These are phyloP conservation scores for Ogataea paraovalis DNA, from an alignment of 805 yeast genomes.

Conservation along the genomic window DNA sequence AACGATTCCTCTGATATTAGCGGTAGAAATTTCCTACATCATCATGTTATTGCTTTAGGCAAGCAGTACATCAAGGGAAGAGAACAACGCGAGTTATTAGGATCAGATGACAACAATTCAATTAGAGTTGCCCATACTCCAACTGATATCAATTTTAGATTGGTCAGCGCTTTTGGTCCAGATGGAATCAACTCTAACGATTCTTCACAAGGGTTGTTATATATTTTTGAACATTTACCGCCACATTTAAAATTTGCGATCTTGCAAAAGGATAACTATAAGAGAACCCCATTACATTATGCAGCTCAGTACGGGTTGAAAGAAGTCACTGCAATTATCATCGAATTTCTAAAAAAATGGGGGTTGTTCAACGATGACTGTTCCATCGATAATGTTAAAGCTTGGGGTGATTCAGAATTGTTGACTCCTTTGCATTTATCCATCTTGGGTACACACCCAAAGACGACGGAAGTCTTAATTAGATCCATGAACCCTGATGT, in stretches of 20 bases:
- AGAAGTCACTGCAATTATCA: conserved; percentile 53
- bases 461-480: conserved; percentile 61
- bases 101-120: conserved; percentile 14
- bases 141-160: conserved; percentile 43
- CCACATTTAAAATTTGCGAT: conserved; percentile 51
- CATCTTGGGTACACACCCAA: conserved; percentile 77
- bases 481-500: conserved; percentile 36
- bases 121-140: conserved; percentile 37
- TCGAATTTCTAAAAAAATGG: conserved; percentile 59
- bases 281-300: conserved; percentile 85
- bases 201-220: conserved; percentile 54
- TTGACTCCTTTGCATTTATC: conserved; percentile 82
- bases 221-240: conserved; percentile 55
- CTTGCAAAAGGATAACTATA: conserved; percentile 67
- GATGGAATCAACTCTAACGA: conserved; percentile 61
- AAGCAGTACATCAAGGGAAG: conserved; percentile 44
- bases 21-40: conserved; percentile 82
- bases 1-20: conserved; percentile 70
- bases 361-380: conserved; percentile 43
- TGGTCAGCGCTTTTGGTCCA: conserved; percentile 53
- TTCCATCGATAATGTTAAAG: conserved; percentile 51
- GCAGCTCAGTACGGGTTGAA: conserved; percentile 82
- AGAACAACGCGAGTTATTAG: conserved; percentile 12
- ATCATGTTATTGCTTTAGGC: conserved; percentile 74
- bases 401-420: conserved; percentile 77